Base-by-base conservation (phyloP, 768 basidiomycete genomes). In the Naganishia kalamii region DNA sequence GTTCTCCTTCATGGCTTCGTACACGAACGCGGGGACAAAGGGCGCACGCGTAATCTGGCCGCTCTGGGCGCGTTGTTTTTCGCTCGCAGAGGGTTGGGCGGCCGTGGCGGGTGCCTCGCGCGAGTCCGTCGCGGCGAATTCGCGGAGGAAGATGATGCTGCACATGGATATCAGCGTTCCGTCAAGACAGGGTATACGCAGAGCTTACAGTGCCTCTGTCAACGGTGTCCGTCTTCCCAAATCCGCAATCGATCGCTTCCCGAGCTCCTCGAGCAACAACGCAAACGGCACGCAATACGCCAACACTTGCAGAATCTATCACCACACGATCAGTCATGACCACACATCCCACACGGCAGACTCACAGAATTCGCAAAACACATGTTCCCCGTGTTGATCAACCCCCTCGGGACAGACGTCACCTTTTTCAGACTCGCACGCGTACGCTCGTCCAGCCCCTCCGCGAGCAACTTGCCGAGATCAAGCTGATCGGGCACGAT, bases 321-420 rank as follows among this genome's bases (percentile, higher is more conserved):
- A 15, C 11, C 17, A 2, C 19, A n/a, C n/a, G 15, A 35, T 23
- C 17, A 41, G 30, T 37, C 29, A 17, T 17, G 4, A 43, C n/a
- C n/a, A 47, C 19, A 2, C 19, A 66, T 21, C 23, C 7, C 29
- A 46, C 17, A 15, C 0, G 8, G 4, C 6, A 21, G 35, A 69
- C 79, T 67, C 52, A 80, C 89, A 0, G 92, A 86, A 72, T 97
- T 99, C 30, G 92, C 92, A 74, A 97, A 99, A 76, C 94, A 99
- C 86, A 97, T 87, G 78, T 99, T 99, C 0, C 94, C 93, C 2
- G 85, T 88, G 78, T 99, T 99, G 70, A 98, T 82, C 52, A 99
- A 80, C 4, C 94, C 94, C 15, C 93, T 64, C 19, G 76, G 75
- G 3, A 77, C 54, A 10, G 68, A 71, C 8, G 62, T 27, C 19